Evolutionary conservation across 306 rosid genomes (phyloP), one percentile per base, ranked within the genome.

Genomic region (Prunus salicina): DNA sequence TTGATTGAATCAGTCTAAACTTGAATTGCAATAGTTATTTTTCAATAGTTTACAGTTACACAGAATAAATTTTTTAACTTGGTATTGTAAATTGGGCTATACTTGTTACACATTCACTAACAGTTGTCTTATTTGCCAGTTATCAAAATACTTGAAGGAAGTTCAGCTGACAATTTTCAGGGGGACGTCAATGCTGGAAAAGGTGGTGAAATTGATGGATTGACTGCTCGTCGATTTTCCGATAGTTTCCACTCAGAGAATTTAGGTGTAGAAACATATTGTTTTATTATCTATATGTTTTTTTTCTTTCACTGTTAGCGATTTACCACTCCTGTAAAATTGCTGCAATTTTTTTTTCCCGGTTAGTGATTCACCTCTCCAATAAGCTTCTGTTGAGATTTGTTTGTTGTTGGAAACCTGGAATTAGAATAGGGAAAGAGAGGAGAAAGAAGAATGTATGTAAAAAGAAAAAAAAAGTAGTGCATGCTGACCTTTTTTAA

Each of bases 121-220:
- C 47, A 19, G 45, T 12, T 61, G 20, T 81, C 71, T 8, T 28
- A n/a, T 12, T 34, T 79, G 72, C 69, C 90, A 96, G 98, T 65
- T 96, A 82, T 81, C 88, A 30, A 91, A 88, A 84, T 82, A 88
- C 79, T 75, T 92, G 80, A 89, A 88, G 82, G 93, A 92, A 87
- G 96, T 96, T 64, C 99, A 92, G 93, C 89, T 96, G 62, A 96
- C 99, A 46, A 88, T 96, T 68, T 96, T 96, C 85, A 89, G 87
- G 61, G 91, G 91, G 81, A 96, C 99, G 43, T 93, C 99, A 30
- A 85, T 96, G 97, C 90, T 96, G 64, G 99, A 96, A 84, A 96
- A 96, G 93, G 79, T 77, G 52, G 91, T 96, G 84, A 86, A 75
- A 82, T 75, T 8, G 64, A 66, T 46, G 45, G 67, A 70, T 62